A percentile compares a stretch with the other conserved stretches of the same genome.
phyloP scores from a whole-genome alignment of 2,329 filamentous ascomycete genomes.

The Chaetomium strumarium region DNA sequence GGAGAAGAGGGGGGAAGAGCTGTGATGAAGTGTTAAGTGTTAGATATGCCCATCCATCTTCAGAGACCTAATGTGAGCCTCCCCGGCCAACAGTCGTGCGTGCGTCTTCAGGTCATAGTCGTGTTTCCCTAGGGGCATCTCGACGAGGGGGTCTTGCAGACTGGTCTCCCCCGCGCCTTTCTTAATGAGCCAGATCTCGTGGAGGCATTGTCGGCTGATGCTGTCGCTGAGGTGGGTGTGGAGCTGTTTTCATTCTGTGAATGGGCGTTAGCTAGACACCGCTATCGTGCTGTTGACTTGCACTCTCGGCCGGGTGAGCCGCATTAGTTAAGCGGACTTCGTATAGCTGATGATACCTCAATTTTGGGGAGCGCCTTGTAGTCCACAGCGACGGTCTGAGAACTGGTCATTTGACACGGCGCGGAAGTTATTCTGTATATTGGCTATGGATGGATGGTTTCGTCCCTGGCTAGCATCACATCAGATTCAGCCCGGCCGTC shows the following conservation, averaged over 20 bases:
- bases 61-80: neutral
- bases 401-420: neutral
- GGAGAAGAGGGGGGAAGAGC: slow-evolving; percentile 74
- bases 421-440: too few relatives aligned
- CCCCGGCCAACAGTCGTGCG: neutral
- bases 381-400: slow-evolving; percentile 30
- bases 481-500: too few relatives aligned
- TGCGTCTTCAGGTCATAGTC: slow-evolving; percentile 65
- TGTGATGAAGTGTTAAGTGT: slow-evolving; percentile 26
- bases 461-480: too few relatives aligned
- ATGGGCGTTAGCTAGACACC: slow-evolving; percentile 16
- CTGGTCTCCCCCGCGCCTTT: slow-evolving; percentile 45
- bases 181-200: slow-evolving; percentile 65
- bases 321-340: neutral
- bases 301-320: neutral
- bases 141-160: slow-evolving; percentile 61
- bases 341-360: slow-evolving; percentile 36
- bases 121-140: slow-evolving; percentile 65
- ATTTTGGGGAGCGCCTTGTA: slow-evolving; percentile 49
- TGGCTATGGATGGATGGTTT: too few relatives aligned
- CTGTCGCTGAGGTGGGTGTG: slow-evolving; percentile 78
- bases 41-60: neutral
- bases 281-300: slow-evolving; percentile 12
- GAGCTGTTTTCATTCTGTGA: slow-evolving; percentile 44
- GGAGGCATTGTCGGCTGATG: slow-evolving; percentile 65